Evolutionary conservation across 1,284 basidiomycete species (phyloP), one percentile per base, ranked within the genome.

Genomic region (Lentinula novae-zelandiae): DNA sequence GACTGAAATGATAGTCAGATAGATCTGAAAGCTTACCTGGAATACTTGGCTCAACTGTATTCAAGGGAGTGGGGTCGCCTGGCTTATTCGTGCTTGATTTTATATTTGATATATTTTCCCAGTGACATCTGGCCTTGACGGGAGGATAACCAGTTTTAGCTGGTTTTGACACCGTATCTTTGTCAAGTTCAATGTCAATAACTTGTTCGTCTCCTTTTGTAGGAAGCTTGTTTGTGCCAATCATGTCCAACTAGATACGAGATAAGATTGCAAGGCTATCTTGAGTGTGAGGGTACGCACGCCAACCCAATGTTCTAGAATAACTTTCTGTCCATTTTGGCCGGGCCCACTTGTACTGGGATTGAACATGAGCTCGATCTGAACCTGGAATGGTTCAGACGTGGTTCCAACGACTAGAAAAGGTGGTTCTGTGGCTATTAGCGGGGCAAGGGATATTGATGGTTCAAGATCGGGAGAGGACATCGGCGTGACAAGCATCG

Each of bases 281-380:
- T 27, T 9, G 55, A n/a, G 27, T 36, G 38, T 38, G 15, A 38
- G 44, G 36, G 38, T 31, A 74, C 81, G 58, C 64, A 89, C 89
- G 70, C 90, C 86, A 17, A 92, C 82, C 89, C 89, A 92, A 66
- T 91, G 89, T 36, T 91, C 86, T 15, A 90, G 64, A 33, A 71
- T 60, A 27, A 76, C 66, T n/a, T 65, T 73, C 61, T 79, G 77
- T 9, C 52, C 62, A 38, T 58, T 58, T 33, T 58, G 51, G 57
- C 56, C 56, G 15, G 48, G 51, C 13, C 58, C 56, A 12, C 58
- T 64, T 17, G 44, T 57, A 38, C 60, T 60, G 1, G 65, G 61
- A 31, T 71, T 73, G 66, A 82, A 90, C 49, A 77, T 70, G 36
- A 91, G 72, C 40, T 81, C 79, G 31, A 91, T 69, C 40, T 77